Percentiles rank a stretch among this genome's conserved stretches.
These are phyloP conservation scores for Hypericum androsaemum DNA, from an alignment of 345 rosid genomes.

Conservation along the genomic window DNA sequence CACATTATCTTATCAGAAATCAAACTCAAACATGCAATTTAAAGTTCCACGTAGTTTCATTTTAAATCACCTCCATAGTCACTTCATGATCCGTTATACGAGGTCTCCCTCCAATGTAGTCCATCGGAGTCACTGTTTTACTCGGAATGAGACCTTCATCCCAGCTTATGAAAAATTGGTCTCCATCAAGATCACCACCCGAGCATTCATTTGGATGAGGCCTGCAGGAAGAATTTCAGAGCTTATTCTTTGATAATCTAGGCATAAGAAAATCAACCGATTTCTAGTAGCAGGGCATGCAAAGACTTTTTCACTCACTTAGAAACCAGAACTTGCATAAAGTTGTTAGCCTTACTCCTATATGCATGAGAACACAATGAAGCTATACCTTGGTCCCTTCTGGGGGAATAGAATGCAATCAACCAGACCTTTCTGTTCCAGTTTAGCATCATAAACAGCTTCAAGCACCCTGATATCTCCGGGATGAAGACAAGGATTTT, in stretches of 20 bases:
- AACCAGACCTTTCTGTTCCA: slow-evolving; percentile 55
- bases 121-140: slow-evolving; percentile 73
- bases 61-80: slow-evolving; percentile 52
- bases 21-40: slow-evolving; percentile 4
- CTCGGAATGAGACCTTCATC: slow-evolving; percentile 65
- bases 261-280: too few relatives aligned
- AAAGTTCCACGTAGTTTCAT: neutral
- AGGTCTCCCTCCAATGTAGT: slow-evolving; percentile 62
- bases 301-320: too few relatives aligned
- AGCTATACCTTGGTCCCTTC: slow-evolving; percentile 38
- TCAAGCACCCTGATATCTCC: slow-evolving; percentile 88
- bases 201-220: slow-evolving; percentile 98
- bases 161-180: slow-evolving; percentile 81
- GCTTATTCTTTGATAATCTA: neutral
- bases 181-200: slow-evolving; percentile 99
- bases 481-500: slow-evolving; percentile 94
- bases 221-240: slow-evolving; percentile 33
- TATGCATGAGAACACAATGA: too few relatives aligned
- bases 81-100: slow-evolving; percentile 86
- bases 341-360: too few relatives aligned
- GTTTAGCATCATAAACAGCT: slow-evolving; percentile 49
- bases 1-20: slow-evolving; percentile 4
- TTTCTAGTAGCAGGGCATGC: too few relatives aligned
- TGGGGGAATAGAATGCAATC: slow-evolving; percentile 84
- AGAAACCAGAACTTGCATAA: too few relatives aligned